Conservation (phyloP, 2,329 filamentous ascomycete genomes). For the Albophoma yamanashiensis region DNA sequence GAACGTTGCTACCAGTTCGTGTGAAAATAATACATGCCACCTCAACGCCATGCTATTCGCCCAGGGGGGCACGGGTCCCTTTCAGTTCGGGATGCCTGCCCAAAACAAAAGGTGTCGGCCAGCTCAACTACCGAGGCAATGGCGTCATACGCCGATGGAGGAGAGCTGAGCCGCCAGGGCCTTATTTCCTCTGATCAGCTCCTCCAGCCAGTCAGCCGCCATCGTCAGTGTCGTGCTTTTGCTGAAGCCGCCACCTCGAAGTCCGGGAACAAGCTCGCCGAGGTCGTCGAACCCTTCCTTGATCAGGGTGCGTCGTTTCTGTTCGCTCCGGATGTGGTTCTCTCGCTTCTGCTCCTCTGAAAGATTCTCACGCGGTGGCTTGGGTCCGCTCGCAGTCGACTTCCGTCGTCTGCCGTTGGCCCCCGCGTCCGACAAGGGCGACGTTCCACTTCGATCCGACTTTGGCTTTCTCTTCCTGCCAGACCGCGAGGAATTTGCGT, state of each 20-base stretch:
- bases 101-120: background rate
- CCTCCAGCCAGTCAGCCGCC: conserved; percentile 68
- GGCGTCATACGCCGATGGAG: conserved; percentile 14
- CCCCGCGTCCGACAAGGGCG: conserved; percentile 22
- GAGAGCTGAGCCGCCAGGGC: conserved; percentile 42
- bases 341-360: conserved; percentile 71
- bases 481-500: conserved; percentile 18
- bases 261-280: conserved; percentile 63
- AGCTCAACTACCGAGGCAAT: background rate
- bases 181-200: conserved; percentile 59
- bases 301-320: conserved; percentile 74
- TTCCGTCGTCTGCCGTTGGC: conserved; percentile 38
- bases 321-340: conserved; percentile 81
- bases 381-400: conserved; percentile 30
- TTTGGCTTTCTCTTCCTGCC: conserved; percentile 38
- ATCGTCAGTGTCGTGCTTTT: conserved; percentile 72
- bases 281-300: conserved; percentile 75
- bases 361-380: conserved; percentile 56
- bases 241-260: conserved; percentile 65
- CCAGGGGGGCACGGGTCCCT: background rate
- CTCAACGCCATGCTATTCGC: background rate
- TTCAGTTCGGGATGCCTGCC: background rate
- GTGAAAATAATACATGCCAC: background rate
- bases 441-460: conserved; percentile 21
- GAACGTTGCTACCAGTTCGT: background rate